Evolutionary conservation across 1,139 yeast species (phyloP).

Genomic region (Chernovozyma sophiae-reginae): DNA sequence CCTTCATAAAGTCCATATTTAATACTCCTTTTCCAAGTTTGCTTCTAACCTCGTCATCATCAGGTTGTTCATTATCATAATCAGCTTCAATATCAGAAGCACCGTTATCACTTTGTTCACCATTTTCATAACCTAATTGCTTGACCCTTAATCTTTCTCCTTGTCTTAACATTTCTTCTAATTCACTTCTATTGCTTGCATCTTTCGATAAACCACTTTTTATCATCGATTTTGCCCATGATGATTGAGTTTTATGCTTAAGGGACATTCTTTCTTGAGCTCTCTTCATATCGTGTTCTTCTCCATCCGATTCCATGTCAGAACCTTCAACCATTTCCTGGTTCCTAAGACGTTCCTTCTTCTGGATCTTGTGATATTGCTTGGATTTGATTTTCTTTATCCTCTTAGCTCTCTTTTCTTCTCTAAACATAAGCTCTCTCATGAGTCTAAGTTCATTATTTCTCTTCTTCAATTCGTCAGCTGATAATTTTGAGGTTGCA

Average conservation of each 20-base stretch:
- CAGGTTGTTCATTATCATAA: constrained; percentile 33
- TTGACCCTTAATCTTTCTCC: constrained; percentile 76
- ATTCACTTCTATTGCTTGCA: constrained; percentile 73
- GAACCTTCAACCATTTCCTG: constrained; percentile 65
- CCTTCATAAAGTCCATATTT: constrained; percentile 92
- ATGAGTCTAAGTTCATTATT: constrained; percentile 81
- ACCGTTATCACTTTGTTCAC: constrained; percentile 47
- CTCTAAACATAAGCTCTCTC: constrained; percentile 96
- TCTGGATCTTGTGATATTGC: constrained; percentile 78
- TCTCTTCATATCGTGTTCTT: constrained; percentile 66
- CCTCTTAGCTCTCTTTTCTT: constrained; percentile 85
- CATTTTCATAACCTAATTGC: constrained; percentile 65
- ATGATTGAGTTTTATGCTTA: constrained; percentile 81
- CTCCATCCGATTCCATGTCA: constrained; percentile 48
- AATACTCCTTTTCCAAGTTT: constrained; percentile 79
- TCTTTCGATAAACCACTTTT: constrained; percentile 90
- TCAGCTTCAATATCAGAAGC: constrained; percentile 51
- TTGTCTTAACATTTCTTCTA: constrained; percentile 90
- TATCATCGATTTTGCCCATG: constrained; percentile 91
- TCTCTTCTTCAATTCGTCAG: constrained; percentile 74
- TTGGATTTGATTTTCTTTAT: constrained; percentile 93
- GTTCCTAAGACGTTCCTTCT: constrained; percentile 75
- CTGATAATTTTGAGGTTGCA: constrained; percentile 74
- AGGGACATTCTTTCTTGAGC: constrained; percentile 91
- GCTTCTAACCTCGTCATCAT: constrained; percentile 25